Percentiles rank a stretch among this genome's conserved stretches.
These are phyloP conservation scores for Metschnikowia cerradonensis DNA, from an alignment of 805 yeast genomes.

Conservation along the genomic window DNA sequence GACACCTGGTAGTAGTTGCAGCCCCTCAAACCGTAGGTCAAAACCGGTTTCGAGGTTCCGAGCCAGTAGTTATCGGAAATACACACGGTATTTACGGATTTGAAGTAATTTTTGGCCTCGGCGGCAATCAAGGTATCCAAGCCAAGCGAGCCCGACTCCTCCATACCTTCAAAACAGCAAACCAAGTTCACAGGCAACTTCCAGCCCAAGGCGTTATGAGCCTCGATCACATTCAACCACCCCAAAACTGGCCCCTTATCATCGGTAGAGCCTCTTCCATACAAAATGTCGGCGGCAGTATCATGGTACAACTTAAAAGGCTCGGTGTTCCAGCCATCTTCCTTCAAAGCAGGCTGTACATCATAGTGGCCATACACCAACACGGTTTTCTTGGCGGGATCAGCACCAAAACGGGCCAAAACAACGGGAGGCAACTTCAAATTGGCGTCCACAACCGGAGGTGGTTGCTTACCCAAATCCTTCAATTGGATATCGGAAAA, in stretches of 20 bases:
- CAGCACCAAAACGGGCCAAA: constrained; percentile 81
- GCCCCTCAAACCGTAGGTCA: constrained; percentile 97
- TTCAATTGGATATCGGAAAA: constrained; percentile 78
- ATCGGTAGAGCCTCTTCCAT: constrained; percentile 94
- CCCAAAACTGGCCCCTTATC: constrained; percentile 98
- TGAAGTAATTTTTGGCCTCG: constrained; percentile 79
- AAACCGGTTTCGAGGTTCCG: constrained; percentile 94
- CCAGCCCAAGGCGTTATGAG: constrained; percentile 77
- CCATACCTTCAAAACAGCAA: constrained; percentile 98
- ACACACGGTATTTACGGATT: constrained; percentile 89
- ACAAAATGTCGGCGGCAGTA: constrained; percentile 62
- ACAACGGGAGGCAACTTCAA: constrained; percentile 90
- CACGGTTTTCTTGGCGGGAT: constrained; percentile 80
- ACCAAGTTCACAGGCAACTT: constrained; percentile 92
- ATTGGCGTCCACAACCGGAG: constrained; percentile 67
- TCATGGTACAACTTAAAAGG: constrained; percentile 70
- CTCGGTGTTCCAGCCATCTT: constrained; percentile 94
- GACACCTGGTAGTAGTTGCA: constrained; percentile 85
- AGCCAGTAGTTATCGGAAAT: constrained; percentile 98
- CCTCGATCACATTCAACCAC: constrained; percentile 91
- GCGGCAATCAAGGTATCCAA: constrained; percentile 75
- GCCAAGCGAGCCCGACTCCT: constrained; percentile 94
- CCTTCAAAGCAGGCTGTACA: constrained; percentile 90
- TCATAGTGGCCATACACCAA: constrained; percentile 96
- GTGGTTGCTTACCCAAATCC: constrained; percentile 86